Conservation (phyloP, 2,329 filamentous ascomycete genomes). For the Cryphonectria parasitica region DNA sequence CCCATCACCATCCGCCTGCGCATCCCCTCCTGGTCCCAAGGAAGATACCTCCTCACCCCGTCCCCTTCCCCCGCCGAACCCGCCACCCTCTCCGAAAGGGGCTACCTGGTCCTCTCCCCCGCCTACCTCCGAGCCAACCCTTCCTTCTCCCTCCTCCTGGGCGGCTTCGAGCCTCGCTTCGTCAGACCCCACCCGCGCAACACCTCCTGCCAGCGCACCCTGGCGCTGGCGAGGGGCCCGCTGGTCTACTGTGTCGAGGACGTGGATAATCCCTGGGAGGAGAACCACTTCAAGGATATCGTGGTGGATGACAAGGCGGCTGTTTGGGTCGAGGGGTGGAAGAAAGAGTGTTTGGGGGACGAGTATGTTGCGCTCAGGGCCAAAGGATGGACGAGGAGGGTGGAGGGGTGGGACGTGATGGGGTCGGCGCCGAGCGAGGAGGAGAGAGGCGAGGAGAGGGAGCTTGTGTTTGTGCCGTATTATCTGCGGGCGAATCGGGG, state of each 20-base stretch:
- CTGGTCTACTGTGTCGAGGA: conserved; percentile 66
- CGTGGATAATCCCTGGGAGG: conserved; percentile 58
- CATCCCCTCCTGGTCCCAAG: conserved; percentile 56
- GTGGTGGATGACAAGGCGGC: conserved; percentile 33
- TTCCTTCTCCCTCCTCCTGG: conserved; percentile 48
- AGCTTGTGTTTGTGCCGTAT: conserved; percentile 58
- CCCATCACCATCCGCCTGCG: conserved; percentile 51
- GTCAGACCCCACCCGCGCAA: conserved; percentile 56
- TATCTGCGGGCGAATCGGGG: conserved; percentile 58
- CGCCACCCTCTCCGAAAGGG: conserved; percentile 42
- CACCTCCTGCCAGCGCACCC: conserved; percentile 54
- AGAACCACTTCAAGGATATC: conserved; percentile 58
- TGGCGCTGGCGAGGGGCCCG: conserved; percentile 59
- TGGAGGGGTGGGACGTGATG: neutral
- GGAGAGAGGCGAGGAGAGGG: conserved; percentile 25
- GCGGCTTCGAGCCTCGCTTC: conserved; percentile 52
- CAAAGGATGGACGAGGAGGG: conserved; percentile 28
- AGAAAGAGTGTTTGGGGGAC: conserved; percentile 33
- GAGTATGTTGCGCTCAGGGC: conserved; percentile 36
- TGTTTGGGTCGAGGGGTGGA: conserved; percentile 13
- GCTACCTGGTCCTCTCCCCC: conserved; percentile 53
- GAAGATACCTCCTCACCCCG: conserved; percentile 41
- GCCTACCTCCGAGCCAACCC: conserved; percentile 45
- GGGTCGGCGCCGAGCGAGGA: conserved; percentile 1
- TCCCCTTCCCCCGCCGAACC: conserved; percentile 32